Base-by-base conservation (phyloP, 768 basidiomycete genomes). In the Leccinum uliginosum region DNA sequence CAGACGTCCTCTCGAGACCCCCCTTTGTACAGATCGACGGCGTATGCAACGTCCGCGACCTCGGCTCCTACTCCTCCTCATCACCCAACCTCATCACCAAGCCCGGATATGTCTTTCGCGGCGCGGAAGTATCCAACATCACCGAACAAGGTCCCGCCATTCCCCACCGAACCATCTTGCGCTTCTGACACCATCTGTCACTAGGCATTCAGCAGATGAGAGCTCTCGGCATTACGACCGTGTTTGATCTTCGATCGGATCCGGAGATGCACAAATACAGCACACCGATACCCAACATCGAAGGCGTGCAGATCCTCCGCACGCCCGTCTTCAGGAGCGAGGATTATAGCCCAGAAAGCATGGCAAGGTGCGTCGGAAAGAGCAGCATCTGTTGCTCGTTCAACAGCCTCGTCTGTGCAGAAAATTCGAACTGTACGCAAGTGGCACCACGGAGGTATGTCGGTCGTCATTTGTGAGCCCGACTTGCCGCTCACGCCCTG, bases 341-440 rank as follows among this genome's bases (percentile, higher is more conserved):
- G 67, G 90, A 92, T 67, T 91, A 91, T 69, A 90, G 88, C 67
- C 89, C 89, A 21, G 86, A 91, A 71, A 83, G 79, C 73, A 87
- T 92, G 83, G 86, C 90, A 64, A 87, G 82, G 89, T 91, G 74
- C 74, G 88, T 84, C 78, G 74, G 64, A 61, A 49, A 56, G 26
- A 38, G 14, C 9, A n/a, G 2, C 57, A 12, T 44, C 3, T 6
- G 21, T 38, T 40, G 34, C 10, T 51, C 29, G 34, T 40, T 43
- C 40, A 48, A 26, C 4, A 49, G 44, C 59, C 70, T 50, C n/a
- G 17, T 54, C 35, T 55, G 65, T 66, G 65, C 64, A 65, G 65
- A 56, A 59, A 51, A 56, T 71, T 84, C 63, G 81, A 85, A 59
- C 70, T 91, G 19, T 92, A 92, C 57, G 86, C 89, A 26, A 87